A percentile compares a stretch with the other conserved stretches of the same genome.
phyloP scores from a whole-genome alignment of 2,329 filamentous ascomycete species.

The Penicillium sumatraense region DNA sequence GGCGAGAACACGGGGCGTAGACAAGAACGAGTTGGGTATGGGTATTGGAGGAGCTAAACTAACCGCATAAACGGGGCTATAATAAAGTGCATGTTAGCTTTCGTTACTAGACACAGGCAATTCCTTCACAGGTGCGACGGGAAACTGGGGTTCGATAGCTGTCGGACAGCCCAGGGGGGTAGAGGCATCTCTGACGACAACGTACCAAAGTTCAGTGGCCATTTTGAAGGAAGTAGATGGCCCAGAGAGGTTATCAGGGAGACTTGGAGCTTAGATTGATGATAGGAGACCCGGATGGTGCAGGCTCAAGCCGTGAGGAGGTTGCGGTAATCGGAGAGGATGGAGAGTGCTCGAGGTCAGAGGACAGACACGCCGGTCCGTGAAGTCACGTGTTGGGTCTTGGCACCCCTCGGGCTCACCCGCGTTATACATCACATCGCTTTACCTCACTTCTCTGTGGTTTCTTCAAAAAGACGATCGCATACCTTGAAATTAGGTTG shows the following conservation, averaged over 20 bases:
- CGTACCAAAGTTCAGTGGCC: conserved; percentile 82
- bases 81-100: conserved; percentile 33
- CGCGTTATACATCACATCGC: conserved; percentile 10
- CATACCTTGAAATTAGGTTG: too few species aligned
- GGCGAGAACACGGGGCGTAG: conserved; percentile 14
- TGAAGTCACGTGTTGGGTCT: conserved; percentile 39
- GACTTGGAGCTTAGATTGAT: conserved; percentile 21
- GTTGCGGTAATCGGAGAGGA: conserved; percentile 35
- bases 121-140: conserved; percentile 7
- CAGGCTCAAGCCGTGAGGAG: conserved; percentile 28
- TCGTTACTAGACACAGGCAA: conserved; percentile 2
- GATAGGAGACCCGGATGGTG: conserved; percentile 19
- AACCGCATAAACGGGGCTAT: conserved; percentile 97
- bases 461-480: neutral
- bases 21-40: conserved; percentile 16
- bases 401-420: conserved; percentile 25
- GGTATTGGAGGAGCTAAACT: conserved; percentile 56
- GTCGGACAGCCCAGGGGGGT: conserved; percentile 36
- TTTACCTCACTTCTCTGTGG: too few species aligned
- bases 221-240: conserved; percentile 58
- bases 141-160: conserved; percentile 28
- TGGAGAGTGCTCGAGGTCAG: conserved; percentile 37
- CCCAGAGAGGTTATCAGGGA: conserved; percentile 19
- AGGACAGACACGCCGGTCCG: conserved; percentile 41
- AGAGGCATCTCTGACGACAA: conserved; percentile 46